Conservation (phyloP, 257 asterid genomes). For the Penstemon barbatus region DNA sequence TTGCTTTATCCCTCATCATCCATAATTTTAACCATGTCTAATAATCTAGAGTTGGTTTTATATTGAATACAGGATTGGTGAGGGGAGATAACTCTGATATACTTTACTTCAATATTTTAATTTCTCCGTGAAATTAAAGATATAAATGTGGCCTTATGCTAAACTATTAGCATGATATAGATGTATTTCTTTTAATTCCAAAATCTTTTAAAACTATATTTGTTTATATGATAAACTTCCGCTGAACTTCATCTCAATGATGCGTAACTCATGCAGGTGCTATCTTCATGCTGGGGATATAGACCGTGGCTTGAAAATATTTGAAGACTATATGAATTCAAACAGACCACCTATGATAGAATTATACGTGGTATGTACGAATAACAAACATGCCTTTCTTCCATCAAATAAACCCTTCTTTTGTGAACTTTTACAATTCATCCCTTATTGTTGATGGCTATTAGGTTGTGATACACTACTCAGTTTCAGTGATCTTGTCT, state of each 20-base stretch:
- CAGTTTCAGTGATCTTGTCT: slow-evolving; percentile 4
- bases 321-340: slow-evolving; percentile 72
- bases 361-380: slow-evolving; percentile 64
- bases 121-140: slow-evolving; percentile 6
- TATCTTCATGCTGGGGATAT: slow-evolving; percentile 69
- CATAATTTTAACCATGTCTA: not conserved
- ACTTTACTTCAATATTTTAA: not conserved
- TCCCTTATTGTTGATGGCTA: not conserved
- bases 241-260: slow-evolving; percentile 15
- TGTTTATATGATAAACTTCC: slow-evolving; percentile 10
- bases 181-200: slow-evolving; percentile 15
- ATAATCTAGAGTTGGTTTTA: not conserved
- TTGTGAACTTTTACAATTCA: not conserved
- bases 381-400: slow-evolving; percentile 23
- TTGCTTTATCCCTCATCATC: not conserved
- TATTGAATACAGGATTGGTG: not conserved
- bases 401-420: slow-evolving; percentile 4
- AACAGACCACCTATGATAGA: slow-evolving; percentile 57
- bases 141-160: slow-evolving; percentile 15
- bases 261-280: slow-evolving; percentile 53
- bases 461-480: not conserved
- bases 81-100: not conserved
- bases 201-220: not conserved
- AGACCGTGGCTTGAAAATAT: slow-evolving; percentile 66
- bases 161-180: not conserved